Percentiles rank a stretch among this genome's conserved stretches.
These are phyloP conservation scores for Thielaviopsis populi DNA, from an alignment of 2,329 filamentous ascomycete genomes.

Conservation along the genomic window DNA sequence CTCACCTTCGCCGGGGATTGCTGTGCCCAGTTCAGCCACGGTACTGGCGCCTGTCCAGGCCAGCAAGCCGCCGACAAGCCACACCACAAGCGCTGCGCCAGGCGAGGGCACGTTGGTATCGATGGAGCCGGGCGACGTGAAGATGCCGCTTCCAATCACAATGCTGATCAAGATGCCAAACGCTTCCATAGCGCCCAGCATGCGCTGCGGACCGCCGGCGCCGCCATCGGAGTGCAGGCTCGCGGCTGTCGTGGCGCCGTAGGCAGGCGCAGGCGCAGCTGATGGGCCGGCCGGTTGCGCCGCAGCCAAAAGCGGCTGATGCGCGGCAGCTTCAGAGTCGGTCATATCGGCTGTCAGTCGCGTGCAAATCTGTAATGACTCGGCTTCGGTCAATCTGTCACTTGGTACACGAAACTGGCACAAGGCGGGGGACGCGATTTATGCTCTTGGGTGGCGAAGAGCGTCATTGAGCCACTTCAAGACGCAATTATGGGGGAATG, in stretches of 20 bases:
- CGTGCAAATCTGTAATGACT: not conserved
- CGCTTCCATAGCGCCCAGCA: constrained; percentile 33
- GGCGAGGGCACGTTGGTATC: constrained; percentile 49
- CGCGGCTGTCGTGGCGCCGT: not conserved
- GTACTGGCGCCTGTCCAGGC: constrained; percentile 50
- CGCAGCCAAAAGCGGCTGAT: not conserved
- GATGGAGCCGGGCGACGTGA: constrained; percentile 48
- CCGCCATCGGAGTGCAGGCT: not conserved
- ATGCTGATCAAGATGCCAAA: constrained; percentile 49
- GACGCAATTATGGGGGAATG: constrained; percentile 9
- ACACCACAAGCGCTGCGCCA: constrained; percentile 41
- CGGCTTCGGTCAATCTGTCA: not conserved
- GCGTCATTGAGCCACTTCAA: not conserved
- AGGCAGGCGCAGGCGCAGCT: not conserved
- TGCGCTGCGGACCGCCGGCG: constrained; percentile 20
- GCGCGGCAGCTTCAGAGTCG: not conserved
- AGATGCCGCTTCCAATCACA: constrained; percentile 50
- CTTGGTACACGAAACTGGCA: not conserved
- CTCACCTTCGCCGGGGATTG: constrained; percentile 44
- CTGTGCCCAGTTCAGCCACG: constrained; percentile 47
- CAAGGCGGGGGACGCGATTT: not conserved
- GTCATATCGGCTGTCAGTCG: not conserved
- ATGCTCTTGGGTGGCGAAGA: not conserved
- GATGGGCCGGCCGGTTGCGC: not conserved
- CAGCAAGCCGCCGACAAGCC: constrained; percentile 45